A percentile compares a stretch with the other conserved stretches of the same genome.
Conservation (phyloP, 2,329 filamentous ascomycete genomes). For the Fusarium udum region DNA sequence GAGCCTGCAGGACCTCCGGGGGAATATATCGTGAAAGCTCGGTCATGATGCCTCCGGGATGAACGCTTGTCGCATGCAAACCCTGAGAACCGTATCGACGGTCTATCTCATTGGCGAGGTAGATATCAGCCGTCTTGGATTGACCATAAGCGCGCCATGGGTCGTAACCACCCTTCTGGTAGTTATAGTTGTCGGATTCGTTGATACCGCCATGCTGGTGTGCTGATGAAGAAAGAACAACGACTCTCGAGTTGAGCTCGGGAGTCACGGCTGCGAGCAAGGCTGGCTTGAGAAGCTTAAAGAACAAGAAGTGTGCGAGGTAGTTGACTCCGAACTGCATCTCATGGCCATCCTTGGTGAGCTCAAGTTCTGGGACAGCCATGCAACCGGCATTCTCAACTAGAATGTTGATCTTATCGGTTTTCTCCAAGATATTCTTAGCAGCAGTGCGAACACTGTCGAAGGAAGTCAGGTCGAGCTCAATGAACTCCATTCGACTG, state of each 20-base stretch:
- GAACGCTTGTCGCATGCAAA: constrained; percentile 53
- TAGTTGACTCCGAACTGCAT: constrained; percentile 56
- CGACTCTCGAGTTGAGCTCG: constrained; percentile 43
- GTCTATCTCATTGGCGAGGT: constrained; percentile 61
- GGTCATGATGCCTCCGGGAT: constrained; percentile 57
- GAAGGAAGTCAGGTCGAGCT: constrained; percentile 41
- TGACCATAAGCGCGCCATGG: constrained; percentile 55
- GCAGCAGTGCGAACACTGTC: constrained; percentile 38
- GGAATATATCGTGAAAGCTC: neutral
- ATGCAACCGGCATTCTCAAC: constrained; percentile 57
- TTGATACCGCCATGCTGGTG: constrained; percentile 26
- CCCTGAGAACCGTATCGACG: constrained; percentile 55
- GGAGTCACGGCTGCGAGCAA: constrained; percentile 45
- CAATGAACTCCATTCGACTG: constrained; percentile 32
- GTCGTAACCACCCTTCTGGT: constrained; percentile 39
- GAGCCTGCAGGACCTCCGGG: neutral
- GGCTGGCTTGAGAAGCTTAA: constrained; percentile 52
- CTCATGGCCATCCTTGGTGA: constrained; percentile 53
- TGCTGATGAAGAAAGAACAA: constrained; percentile 47
- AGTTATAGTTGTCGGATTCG: constrained; percentile 33
- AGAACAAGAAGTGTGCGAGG: constrained; percentile 55
- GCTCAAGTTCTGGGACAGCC: constrained; percentile 48
- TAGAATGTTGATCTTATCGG: constrained; percentile 46
- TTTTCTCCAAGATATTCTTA: constrained; percentile 29
- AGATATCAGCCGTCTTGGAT: constrained; percentile 62